phyloP scores from a whole-genome alignment of 2,329 filamentous ascomycete genomes.

The Hypoxylon sp. region DNA sequence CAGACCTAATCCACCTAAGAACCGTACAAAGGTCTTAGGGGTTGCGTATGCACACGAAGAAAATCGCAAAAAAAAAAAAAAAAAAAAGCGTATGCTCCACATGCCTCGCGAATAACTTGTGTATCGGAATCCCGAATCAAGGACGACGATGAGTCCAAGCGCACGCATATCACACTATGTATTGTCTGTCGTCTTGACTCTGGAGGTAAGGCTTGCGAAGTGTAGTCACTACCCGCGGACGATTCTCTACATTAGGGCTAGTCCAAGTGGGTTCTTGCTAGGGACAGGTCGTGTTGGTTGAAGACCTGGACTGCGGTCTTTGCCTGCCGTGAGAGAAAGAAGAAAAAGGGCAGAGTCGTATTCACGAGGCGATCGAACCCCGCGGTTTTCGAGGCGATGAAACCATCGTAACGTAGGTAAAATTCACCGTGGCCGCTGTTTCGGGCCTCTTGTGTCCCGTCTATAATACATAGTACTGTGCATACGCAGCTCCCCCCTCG shows the following conservation, averaged over 20 bases:
- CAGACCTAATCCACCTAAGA: neutral
- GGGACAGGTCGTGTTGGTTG: too few relatives aligned
- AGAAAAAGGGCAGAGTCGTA: constrained; percentile 21
- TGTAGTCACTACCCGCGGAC: constrained; percentile 23
- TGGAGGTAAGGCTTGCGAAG: too few relatives aligned
- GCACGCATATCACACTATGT: neutral
- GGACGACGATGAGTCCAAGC: too few relatives aligned
- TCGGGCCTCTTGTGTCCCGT: constrained; percentile 10
- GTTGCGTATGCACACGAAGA: neutral
- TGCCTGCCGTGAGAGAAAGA: constrained; percentile 8
- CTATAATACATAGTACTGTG: constrained; percentile 2
- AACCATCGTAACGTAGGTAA: constrained; percentile 16
- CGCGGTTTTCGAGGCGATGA: constrained; percentile 29
- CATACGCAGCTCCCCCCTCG: neutral
- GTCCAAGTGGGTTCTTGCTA: constrained; percentile 20
- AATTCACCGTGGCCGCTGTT: constrained; percentile 16
- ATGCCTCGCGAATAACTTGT: neutral
- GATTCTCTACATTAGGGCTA: constrained; percentile 33
- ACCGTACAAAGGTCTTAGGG: neutral
- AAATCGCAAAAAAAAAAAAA: too few relatives aligned
- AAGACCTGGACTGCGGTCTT: constrained; percentile 14
- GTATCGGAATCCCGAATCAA: too few relatives aligned
- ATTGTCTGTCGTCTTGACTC: too few relatives aligned
- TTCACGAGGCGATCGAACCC: constrained; percentile 23
- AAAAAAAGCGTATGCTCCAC: too few relatives aligned